phyloP scores from a whole-genome alignment of 306 rosid species.

The Trifolium repens region DNA sequence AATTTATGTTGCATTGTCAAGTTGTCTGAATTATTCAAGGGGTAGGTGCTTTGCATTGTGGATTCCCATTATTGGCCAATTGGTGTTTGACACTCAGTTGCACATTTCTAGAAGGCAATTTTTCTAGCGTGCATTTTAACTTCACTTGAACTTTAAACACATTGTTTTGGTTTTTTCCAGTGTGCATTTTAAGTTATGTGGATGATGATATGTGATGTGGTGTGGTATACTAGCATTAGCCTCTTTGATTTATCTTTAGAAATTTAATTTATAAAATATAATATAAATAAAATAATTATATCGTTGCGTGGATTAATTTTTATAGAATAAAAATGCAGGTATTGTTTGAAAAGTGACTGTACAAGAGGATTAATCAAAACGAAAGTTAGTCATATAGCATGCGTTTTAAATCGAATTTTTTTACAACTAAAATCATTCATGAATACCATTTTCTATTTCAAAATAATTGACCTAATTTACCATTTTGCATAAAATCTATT shows the following conservation, averaged over 20 bases:
- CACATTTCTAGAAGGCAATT: conserved; percentile 42
- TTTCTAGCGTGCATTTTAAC: conserved; percentile 6
- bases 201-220: neutral
- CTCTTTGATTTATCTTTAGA: neutral
- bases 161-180: neutral
- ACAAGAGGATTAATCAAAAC: too few relatives aligned
- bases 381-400: too few relatives aligned
- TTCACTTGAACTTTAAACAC: neutral
- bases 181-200: neutral
- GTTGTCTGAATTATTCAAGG: conserved; percentile 41
- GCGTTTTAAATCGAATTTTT: too few relatives aligned
- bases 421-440: too few relatives aligned
- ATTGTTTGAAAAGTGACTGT: too few relatives aligned
- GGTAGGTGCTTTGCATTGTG: conserved; percentile 46
- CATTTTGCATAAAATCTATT: too few relatives aligned
- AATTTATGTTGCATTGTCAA: conserved; percentile 42
- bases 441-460: too few relatives aligned
- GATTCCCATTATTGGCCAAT: conserved; percentile 43
- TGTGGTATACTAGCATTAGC: neutral
- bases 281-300: too few relatives aligned
- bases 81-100: conserved; percentile 38
- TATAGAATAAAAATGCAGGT: too few relatives aligned
- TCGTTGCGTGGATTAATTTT: neutral
- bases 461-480: too few relatives aligned
- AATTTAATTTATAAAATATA: neutral